These are phyloP conservation scores for Plectosphaerella cucumerina DNA, from an alignment of 2,329 filamentous ascomycete species.

Conservation along the genomic window DNA sequence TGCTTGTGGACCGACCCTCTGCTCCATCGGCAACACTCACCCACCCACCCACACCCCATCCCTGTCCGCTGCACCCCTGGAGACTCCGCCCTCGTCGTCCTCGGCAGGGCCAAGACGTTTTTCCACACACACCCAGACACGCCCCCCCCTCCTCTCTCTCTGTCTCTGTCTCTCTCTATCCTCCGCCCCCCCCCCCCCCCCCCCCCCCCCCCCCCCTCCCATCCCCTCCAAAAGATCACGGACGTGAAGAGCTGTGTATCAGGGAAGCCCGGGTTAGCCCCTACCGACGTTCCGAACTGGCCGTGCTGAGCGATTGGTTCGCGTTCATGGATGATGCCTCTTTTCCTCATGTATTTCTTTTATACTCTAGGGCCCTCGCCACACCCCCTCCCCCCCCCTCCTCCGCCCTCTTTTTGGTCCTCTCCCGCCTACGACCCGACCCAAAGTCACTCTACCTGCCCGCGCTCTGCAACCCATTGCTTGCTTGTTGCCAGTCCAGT, in stretches of 20 bases:
- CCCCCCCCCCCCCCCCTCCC: slow-evolving; percentile 3
- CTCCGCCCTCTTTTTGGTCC: slow-evolving; percentile 33
- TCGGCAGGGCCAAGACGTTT: slow-evolving; percentile 11
- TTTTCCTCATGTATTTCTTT: slow-evolving; percentile 40
- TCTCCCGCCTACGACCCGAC: slow-evolving; percentile 31
- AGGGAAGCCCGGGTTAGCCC: slow-evolving; percentile 44
- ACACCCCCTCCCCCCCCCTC: slow-evolving; percentile 43
- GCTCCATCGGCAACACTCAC: slow-evolving; percentile 24
- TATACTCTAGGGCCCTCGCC: slow-evolving; percentile 46
- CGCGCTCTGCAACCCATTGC: slow-evolving; percentile 28
- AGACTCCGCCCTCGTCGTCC: slow-evolving; percentile 6
- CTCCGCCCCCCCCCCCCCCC: slow-evolving; percentile 16
- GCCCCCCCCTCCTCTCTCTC: slow-evolving; percentile 5
- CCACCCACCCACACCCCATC: slow-evolving; percentile 24
- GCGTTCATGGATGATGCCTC: slow-evolving; percentile 35
- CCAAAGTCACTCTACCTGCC: slow-evolving; percentile 29
- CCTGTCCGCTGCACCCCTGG: slow-evolving; percentile 19
- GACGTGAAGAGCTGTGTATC: slow-evolving; percentile 36
- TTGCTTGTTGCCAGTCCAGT: slow-evolving; percentile 44
- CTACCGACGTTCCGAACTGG: slow-evolving; percentile 47
- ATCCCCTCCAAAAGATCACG: slow-evolving; percentile 19
- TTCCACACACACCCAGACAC: slow-evolving; percentile 15
- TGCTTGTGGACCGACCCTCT: slow-evolving; percentile 15
- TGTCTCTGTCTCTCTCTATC: background rate
- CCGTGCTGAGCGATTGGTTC: slow-evolving; percentile 33